Evolutionary conservation across 495 filamentous ascomycete species (phyloP).

Genomic region (Penicillium paradoxum): DNA sequence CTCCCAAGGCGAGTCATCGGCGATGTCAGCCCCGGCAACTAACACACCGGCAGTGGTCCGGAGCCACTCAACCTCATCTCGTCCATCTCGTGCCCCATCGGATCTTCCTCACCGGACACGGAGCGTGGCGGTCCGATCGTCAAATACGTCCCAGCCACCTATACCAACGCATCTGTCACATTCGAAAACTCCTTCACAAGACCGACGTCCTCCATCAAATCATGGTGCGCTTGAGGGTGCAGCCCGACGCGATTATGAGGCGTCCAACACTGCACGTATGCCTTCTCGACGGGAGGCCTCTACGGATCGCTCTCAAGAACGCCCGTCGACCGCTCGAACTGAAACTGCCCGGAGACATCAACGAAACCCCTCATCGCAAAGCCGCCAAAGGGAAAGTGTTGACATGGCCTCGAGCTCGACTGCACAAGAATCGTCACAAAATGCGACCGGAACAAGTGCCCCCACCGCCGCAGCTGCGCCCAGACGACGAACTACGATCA

Average conservation of each 20-base stretch:
- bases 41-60: slow-evolving; percentile 46
- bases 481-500: slow-evolving; percentile 75
- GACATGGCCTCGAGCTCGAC: slow-evolving; percentile 50
- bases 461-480: slow-evolving; percentile 42
- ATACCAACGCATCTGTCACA: slow-evolving; percentile 36
- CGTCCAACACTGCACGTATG: slow-evolving; percentile 44
- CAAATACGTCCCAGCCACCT: slow-evolving; percentile 34
- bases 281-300: slow-evolving; percentile 52
- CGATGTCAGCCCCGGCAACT: slow-evolving; percentile 49
- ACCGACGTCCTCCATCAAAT: slow-evolving; percentile 46
- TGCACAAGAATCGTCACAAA: slow-evolving; percentile 38
- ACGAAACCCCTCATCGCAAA: slow-evolving; percentile 42
- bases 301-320: slow-evolving; percentile 47
- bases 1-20: background rate
- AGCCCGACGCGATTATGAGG: slow-evolving; percentile 55
- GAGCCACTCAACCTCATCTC: slow-evolving; percentile 52
- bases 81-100: slow-evolving; percentile 40
- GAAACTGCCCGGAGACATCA: slow-evolving; percentile 45
- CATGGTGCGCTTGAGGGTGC: slow-evolving; percentile 49
- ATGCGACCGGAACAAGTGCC: slow-evolving; percentile 35
- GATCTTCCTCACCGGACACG: slow-evolving; percentile 55
- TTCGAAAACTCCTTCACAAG: slow-evolving; percentile 49
- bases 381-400: slow-evolving; percentile 46
- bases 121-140: slow-evolving; percentile 47
- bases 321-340: slow-evolving; percentile 44